Percentiles rank a stretch among this genome's conserved stretches.
phyloP scores from a whole-genome alignment of 495 filamentous ascomycete genomes.

The Hamigera avellanea region DNA sequence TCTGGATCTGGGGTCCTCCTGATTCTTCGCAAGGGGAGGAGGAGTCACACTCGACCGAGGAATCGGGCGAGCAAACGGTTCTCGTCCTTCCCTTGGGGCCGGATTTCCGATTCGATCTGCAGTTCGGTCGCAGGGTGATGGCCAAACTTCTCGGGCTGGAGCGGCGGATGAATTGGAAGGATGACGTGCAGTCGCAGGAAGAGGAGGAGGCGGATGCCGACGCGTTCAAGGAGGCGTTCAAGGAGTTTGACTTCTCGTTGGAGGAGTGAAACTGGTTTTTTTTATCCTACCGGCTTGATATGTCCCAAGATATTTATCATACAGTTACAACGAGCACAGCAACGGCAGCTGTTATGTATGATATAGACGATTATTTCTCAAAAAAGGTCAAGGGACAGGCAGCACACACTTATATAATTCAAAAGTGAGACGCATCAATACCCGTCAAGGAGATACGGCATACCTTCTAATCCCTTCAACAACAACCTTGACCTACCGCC shows the following conservation, averaged over 20 bases:
- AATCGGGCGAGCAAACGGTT: constrained; percentile 27
- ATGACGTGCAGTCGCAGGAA: constrained; percentile 61
- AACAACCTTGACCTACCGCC: too few relatives aligned
- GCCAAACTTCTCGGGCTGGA: constrained; percentile 77
- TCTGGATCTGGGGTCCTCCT: constrained; percentile 66
- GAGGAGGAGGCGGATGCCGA: constrained; percentile 75
- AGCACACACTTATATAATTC: too few relatives aligned
- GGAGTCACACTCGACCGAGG: constrained; percentile 7
- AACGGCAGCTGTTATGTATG: too few relatives aligned
- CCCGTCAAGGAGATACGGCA: too few relatives aligned
- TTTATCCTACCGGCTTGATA: too few relatives aligned
- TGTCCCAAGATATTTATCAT: too few relatives aligned
- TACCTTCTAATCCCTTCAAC: too few relatives aligned
- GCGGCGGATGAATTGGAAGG: constrained; percentile 63
- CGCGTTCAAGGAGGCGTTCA: constrained; percentile 74
- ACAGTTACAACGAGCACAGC: too few relatives aligned
- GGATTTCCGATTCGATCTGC: constrained; percentile 47
- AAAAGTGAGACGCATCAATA: too few relatives aligned
- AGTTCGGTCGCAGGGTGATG: constrained; percentile 68
- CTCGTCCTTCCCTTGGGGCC: constrained; percentile 40
- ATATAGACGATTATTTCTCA: too few relatives aligned
- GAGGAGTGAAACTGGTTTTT: constrained; percentile 13
- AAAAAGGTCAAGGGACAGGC: too few relatives aligned
- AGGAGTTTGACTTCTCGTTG: constrained; percentile 68
- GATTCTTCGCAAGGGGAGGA: not conserved